Base-by-base conservation (phyloP, 345 rosid genomes). In the Eucalyptus cloeziana region DNA sequence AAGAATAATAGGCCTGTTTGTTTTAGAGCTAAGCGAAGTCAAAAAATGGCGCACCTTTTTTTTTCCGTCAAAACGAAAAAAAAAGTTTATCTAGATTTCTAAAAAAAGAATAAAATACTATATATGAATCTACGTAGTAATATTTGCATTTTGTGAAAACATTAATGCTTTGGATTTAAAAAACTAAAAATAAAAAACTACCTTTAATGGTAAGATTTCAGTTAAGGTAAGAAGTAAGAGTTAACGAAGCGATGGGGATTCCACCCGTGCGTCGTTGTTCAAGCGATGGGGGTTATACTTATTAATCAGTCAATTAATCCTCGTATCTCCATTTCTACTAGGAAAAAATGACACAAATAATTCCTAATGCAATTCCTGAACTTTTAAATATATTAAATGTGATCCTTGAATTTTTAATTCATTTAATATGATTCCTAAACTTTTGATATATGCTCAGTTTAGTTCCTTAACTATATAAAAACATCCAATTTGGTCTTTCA, bases 31-130 rank as follows among this genome's bases (percentile, higher is more conserved):
- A 50, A 15, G 52, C 3, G 19, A n/a, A 27, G 8, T 4, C 19
- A 30, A 6, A 64, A n/a, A 7, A 64, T 3, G 9, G 5, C 0
- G 1, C 3, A 7, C 19, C 31, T 7, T 13, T 13, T 64, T 64
- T 64, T 6, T 30, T 4, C 14, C 3, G 10, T 16, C 37, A n/a
- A 14, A n/a, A n/a, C 0, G 3, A 60, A 10, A 13, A 60, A 13
- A 19, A 13, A 13, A 4, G 7, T 5, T n/a, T n/a, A 4, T 7
- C 14, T 64, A 7, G 8, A n/a, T 64, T n/a, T 64, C 37, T 62
- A 13, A 62, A 62, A 62, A 25, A 13, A 13, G 2, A 14, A 62
- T 12, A 30, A 62, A 30, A n/a, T n/a, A 49, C 16, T 62, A 13
- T 7, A 6, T 30, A 30, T 4, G 37, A 64, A 14, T 7, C 10